These are phyloP conservation scores for Boletus vinaceobasis DNA, from an alignment of 768 basidiomycete species.

Conservation along the genomic window DNA sequence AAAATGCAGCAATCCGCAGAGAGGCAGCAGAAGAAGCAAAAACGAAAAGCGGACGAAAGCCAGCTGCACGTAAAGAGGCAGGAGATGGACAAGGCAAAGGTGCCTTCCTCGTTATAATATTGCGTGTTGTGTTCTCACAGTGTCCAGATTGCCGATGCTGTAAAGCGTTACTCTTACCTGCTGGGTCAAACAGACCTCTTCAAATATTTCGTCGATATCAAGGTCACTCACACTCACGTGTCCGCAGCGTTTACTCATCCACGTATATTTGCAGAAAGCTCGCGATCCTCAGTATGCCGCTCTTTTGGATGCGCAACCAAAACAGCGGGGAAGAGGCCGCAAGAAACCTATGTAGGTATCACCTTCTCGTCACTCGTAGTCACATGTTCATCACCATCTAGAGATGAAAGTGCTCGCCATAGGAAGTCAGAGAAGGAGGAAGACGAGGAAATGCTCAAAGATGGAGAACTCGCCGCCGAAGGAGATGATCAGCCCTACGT, in stretches of 20 bases:
- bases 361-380: not conserved
- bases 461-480: conserved; percentile 72
- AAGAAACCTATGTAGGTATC: conserved; percentile 70
- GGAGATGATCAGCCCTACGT: conserved; percentile 90
- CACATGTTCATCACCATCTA: conserved; percentile 29
- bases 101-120: conserved; percentile 24
- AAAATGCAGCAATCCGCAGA: conserved; percentile 39
- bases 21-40: conserved; percentile 44
- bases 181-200: conserved; percentile 97
- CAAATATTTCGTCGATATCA: conserved; percentile 97
- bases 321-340: conserved; percentile 78
- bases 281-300: conserved; percentile 93
- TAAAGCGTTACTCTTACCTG: conserved; percentile 96
- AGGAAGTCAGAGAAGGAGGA: conserved; percentile 98
- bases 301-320: conserved; percentile 81
- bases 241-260: not conserved
- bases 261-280: conserved; percentile 51
- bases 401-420: conserved; percentile 76
- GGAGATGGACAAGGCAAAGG: conserved; percentile 89
- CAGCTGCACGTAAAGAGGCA: conserved; percentile 68
- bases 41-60: conserved; percentile 66
- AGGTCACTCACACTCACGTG: conserved; percentile 45
- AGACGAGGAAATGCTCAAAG: conserved; percentile 91
- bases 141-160: conserved; percentile 79
- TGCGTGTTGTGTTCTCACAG: conserved; percentile 8